Conservation (phyloP, 2,329 filamentous ascomycete species). For the Fusarium newnesense region DNA sequence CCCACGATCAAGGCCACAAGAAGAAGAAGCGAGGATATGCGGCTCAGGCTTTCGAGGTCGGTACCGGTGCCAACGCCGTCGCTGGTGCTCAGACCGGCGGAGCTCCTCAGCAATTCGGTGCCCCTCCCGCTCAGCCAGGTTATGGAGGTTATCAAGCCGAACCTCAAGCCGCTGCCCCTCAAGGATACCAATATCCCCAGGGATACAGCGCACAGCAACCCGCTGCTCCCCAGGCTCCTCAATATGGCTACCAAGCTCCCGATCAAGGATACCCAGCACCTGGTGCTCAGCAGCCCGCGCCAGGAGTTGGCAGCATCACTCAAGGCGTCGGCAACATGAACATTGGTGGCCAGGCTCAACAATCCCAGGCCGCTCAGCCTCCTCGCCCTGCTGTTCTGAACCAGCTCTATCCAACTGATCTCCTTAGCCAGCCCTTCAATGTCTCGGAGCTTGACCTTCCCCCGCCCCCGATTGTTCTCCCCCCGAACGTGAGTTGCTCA, state of each 20-base stretch:
- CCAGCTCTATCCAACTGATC: constrained; percentile 90
- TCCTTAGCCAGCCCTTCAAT: constrained; percentile 93
- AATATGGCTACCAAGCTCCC: constrained; percentile 74
- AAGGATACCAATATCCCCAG: constrained; percentile 56
- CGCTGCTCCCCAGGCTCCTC: constrained; percentile 49
- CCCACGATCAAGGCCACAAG: constrained; percentile 58
- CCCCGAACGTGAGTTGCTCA: constrained; percentile 79
- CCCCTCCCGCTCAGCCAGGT: constrained; percentile 56
- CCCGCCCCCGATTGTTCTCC: constrained; percentile 89
- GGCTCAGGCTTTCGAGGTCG: constrained; percentile 93
- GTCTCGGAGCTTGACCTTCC: constrained; percentile 91
- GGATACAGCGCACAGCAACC: constrained; percentile 58
- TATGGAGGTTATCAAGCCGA: constrained; percentile 71
- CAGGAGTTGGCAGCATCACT: constrained; percentile 74
- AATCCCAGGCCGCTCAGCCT: constrained; percentile 53
- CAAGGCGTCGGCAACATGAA: constrained; percentile 89
- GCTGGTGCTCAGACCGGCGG: constrained; percentile 58
- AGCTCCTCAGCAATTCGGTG: constrained; percentile 57
- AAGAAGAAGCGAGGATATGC: constrained; percentile 98
- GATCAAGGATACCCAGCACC: constrained; percentile 72
- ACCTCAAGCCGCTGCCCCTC: constrained; percentile 51
- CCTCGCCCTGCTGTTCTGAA: constrained; percentile 71
- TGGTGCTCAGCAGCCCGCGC: constrained; percentile 47
- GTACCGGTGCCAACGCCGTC: constrained; percentile 82
- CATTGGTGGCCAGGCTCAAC: constrained; percentile 65